These are phyloP conservation scores for Oryza officinalis DNA, from an alignment of 176 grass and related monocot genomes.

Conservation along the genomic window DNA sequence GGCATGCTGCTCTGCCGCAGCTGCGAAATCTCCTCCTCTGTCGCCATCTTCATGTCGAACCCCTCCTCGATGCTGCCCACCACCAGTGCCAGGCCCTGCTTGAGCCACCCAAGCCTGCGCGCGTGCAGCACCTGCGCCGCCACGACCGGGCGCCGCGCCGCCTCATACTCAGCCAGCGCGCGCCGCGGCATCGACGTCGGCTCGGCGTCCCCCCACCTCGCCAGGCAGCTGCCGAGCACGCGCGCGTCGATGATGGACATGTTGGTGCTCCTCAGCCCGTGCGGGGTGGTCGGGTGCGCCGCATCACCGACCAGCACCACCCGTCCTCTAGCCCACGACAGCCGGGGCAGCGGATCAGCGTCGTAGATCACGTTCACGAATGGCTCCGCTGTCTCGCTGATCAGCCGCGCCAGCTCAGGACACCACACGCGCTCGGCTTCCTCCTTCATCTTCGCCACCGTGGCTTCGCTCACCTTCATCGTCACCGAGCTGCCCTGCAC, in stretches of 20 bases:
- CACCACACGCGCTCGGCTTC: conserved; percentile 65
- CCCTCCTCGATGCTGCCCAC: conserved; percentile 2
- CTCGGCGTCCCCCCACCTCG: conserved; percentile 27
- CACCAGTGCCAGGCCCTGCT: conserved; percentile 55
- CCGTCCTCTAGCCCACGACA: conserved; percentile 56
- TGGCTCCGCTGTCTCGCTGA: conserved; percentile 61
- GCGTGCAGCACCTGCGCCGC: conserved; percentile 62
- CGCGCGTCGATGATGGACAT: conserved; percentile 77
- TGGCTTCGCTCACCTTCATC: conserved; percentile 54
- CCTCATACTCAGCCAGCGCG: conserved; percentile 61
- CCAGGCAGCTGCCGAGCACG: conserved; percentile 60
- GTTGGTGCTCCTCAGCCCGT: conserved; percentile 88
- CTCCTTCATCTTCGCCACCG: conserved; percentile 55
- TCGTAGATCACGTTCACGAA: conserved; percentile 91
- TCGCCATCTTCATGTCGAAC: conserved; percentile 30
- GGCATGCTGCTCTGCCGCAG: conserved; percentile 71
- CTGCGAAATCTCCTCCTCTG: conserved; percentile 20
- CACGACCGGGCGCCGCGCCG: conserved; percentile 55
- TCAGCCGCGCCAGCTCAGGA: conserved; percentile 63
- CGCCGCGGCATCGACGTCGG: not conserved
- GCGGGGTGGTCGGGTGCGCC: conserved; percentile 86
- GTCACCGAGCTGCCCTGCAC: conserved; percentile 70
- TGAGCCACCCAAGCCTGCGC: conserved; percentile 68
- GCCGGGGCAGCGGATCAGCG: conserved; percentile 48
- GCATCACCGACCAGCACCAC: conserved; percentile 74